phyloP scores from a whole-genome alignment of 805 yeast species.

The Metschnikowia noctiluminum region DNA sequence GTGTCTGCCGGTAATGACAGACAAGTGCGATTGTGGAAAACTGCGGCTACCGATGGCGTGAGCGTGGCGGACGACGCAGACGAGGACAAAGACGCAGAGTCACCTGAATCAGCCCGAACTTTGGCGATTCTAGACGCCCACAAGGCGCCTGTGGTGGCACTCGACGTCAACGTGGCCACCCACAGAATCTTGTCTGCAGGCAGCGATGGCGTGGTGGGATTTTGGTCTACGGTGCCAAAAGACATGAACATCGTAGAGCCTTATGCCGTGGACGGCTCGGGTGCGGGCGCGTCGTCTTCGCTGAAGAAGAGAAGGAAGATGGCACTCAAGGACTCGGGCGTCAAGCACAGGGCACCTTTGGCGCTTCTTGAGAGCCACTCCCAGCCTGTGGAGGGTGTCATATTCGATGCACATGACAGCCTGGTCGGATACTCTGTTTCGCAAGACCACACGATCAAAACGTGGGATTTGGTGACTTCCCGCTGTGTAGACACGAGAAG shows the following conservation, averaged over 20 bases:
- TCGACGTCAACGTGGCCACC: constrained; percentile 54
- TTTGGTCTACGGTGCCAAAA: constrained; percentile 86
- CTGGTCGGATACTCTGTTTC: constrained; percentile 92
- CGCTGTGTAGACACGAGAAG: constrained; percentile 83
- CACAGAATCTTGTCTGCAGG: constrained; percentile 79
- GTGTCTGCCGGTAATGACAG: constrained; percentile 89
- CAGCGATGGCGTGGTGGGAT: constrained; percentile 71
- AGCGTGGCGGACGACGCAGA: constrained; percentile 32
- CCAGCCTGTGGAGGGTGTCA: constrained; percentile 83
- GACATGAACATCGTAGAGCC: constrained; percentile 60
- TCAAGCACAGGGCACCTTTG: constrained; percentile 79
- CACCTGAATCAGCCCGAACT: constrained; percentile 65
- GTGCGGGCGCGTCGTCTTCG: constrained; percentile 55
- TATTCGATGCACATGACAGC: constrained; percentile 66
- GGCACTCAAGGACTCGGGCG: constrained; percentile 71
- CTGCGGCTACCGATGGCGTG: constrained; percentile 36
- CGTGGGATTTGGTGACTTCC: constrained; percentile 93
- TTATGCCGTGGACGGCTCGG: constrained; percentile 12
- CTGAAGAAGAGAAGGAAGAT: constrained; percentile 85
- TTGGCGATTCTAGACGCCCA: constrained; percentile 88
- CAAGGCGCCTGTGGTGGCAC: constrained; percentile 75
- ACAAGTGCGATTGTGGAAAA: constrained; percentile 83
- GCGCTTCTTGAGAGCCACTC: constrained; percentile 75
- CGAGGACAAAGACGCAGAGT: constrained; percentile 19
- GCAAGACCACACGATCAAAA: constrained; percentile 90